Evolutionary conservation across 23 red algal species (phyloP).

Genomic region (Agarophyton chilense): DNA sequence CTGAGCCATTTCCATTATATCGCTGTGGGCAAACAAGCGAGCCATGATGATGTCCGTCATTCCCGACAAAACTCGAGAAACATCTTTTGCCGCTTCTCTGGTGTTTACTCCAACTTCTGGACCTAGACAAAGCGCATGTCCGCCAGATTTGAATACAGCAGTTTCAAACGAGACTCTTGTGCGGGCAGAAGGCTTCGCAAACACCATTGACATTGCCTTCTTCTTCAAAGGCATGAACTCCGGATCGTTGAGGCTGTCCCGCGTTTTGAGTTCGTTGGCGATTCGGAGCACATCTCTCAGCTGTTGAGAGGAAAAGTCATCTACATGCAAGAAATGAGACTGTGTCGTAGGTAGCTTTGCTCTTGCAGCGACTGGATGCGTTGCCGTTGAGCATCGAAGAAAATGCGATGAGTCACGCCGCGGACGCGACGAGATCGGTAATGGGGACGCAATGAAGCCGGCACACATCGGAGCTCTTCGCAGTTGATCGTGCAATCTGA

Average conservation of each 20-base stretch:
- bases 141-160: constrained; percentile 84
- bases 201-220: constrained; percentile 96
- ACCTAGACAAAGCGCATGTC: constrained; percentile 92
- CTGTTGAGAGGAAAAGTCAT: constrained; percentile 73
- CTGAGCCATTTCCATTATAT: constrained; percentile 86
- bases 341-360: constrained; percentile 29
- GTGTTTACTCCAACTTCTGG: constrained; percentile 95
- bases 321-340: constrained; percentile 90
- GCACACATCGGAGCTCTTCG: neutral
- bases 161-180: constrained; percentile 98
- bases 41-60: constrained; percentile 99
- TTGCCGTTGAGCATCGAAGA: neutral
- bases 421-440: neutral
- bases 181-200: constrained; percentile 93
- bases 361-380: neutral
- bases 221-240: constrained; percentile 48
- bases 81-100: constrained; percentile 89
- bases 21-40: constrained; percentile 87
- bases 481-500: neutral
- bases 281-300: constrained; percentile 32
- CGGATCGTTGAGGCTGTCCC: constrained; percentile 37
- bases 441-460: neutral
- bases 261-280: constrained; percentile 57
- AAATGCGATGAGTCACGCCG: neutral
- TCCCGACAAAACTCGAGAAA: constrained; percentile 88